Evolutionary conservation across 306 rosid genomes (phyloP).

Genomic region (Oemleria cerasiformis): DNA sequence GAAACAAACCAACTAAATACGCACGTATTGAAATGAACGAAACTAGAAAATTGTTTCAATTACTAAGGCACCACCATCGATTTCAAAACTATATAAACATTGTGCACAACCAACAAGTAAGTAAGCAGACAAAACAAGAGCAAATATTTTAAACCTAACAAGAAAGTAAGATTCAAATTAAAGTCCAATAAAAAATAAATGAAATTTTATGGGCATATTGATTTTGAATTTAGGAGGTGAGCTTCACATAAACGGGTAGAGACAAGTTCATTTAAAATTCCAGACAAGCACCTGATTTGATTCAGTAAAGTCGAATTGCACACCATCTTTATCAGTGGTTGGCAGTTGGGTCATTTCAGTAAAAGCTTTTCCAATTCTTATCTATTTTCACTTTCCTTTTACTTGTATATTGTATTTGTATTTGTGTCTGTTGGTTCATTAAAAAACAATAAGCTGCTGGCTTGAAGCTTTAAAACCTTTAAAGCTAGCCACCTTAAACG

Average conservation of each 20-base stretch:
- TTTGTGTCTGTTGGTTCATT: slow-evolving; percentile 4
- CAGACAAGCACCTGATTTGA: slow-evolving; percentile 31
- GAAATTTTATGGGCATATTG: no score
- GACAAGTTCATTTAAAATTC: slow-evolving; percentile 15
- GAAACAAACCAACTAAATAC: no score
- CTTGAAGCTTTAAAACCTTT: slow-evolving; percentile 17
- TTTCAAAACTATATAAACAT: no score
- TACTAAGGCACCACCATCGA: no score
- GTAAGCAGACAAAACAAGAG: no score
- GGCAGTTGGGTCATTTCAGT: slow-evolving; percentile 61
- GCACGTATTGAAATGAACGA: no score
- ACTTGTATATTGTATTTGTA: not conserved
- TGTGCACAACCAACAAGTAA: no score
- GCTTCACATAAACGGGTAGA: slow-evolving; percentile 10
- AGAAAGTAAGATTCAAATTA: no score
- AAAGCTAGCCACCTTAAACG: slow-evolving; percentile 12
- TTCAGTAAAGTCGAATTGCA: slow-evolving; percentile 34
- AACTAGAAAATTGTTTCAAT: no score
- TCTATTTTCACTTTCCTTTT: not conserved
- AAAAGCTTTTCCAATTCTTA: slow-evolving; percentile 14
- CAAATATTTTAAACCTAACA: no score
- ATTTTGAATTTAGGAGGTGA: not conserved
- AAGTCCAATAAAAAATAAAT: no score
- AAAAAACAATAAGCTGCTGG: slow-evolving; percentile 24
- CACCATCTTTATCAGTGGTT: slow-evolving; percentile 47